Evolutionary conservation across 208 protist species (phyloP).

Genomic region (Trypanosoma scelopori): DNA sequence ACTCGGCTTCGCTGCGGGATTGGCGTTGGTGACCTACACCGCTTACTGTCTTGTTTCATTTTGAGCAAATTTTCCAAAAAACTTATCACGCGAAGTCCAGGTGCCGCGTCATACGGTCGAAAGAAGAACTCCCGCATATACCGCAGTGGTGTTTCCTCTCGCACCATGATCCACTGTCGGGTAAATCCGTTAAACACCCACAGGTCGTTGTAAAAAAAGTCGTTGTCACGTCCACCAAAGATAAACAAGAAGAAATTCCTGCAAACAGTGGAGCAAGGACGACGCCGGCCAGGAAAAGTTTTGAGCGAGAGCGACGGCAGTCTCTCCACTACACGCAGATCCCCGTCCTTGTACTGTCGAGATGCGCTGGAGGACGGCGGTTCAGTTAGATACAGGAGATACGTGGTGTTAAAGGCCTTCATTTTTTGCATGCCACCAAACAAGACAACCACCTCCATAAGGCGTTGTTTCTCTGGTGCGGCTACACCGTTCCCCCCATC

Average conservation of each 20-base stretch:
- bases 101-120: slow-evolving; percentile 30
- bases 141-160: slow-evolving; percentile 38
- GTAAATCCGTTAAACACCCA: slow-evolving; percentile 66
- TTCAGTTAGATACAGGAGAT: slow-evolving; percentile 43
- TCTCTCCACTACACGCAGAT: slow-evolving; percentile 12
- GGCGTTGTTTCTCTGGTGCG: neutral
- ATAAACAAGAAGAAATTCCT: slow-evolving; percentile 55
- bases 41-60: slow-evolving; percentile 10
- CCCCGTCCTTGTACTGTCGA: slow-evolving; percentile 11
- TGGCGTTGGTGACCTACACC: neutral
- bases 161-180: slow-evolving; percentile 58
- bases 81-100: slow-evolving; percentile 26
- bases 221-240: slow-evolving; percentile 64
- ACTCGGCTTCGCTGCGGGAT: slow-evolving; percentile 21
- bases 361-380: slow-evolving; percentile 8
- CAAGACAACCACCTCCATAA: slow-evolving; percentile 64
- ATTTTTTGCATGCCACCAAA: slow-evolving; percentile 66
- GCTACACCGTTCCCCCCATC: neutral
- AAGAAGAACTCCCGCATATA: slow-evolving; percentile 44
- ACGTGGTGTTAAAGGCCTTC: slow-evolving; percentile 34
- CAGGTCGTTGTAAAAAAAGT: slow-evolving; percentile 67
- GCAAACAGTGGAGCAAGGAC: slow-evolving; percentile 47
- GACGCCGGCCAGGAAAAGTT: slow-evolving; percentile 47
- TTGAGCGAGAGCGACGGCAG: neutral
- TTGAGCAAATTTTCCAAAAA: slow-evolving; percentile 28